These are phyloP conservation scores for Terfezia boudieri DNA, from an alignment of 495 filamentous ascomycete species.

Conservation along the genomic window DNA sequence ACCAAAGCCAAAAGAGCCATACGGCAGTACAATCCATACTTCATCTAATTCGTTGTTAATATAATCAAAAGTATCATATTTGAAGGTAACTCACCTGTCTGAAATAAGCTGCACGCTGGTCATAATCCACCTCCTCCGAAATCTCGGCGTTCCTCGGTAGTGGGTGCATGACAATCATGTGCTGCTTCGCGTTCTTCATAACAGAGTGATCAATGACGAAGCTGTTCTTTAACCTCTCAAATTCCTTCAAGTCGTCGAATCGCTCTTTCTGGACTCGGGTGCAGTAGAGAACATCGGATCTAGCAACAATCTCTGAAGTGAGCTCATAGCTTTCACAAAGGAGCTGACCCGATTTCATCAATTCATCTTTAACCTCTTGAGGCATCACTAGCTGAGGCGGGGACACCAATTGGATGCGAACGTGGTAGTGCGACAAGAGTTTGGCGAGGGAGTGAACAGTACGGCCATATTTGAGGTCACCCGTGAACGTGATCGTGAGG, in stretches of 20 bases:
- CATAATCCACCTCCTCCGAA: slow-evolving; percentile 86
- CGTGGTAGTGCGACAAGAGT: slow-evolving; percentile 82
- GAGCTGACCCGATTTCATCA: slow-evolving; percentile 52
- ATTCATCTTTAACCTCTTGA: slow-evolving; percentile 40
- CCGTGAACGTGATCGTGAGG: slow-evolving; percentile 83
- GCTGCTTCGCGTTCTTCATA: slow-evolving; percentile 74
- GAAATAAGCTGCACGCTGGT: slow-evolving; percentile 92
- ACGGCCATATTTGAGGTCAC: slow-evolving; percentile 78
- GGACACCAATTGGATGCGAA: slow-evolving; percentile 74
- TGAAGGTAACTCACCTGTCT: slow-evolving; percentile 56
- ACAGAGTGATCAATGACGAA: slow-evolving; percentile 76
- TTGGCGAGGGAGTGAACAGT: slow-evolving; percentile 88
- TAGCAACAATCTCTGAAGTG: slow-evolving; percentile 61
- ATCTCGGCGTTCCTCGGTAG: slow-evolving; percentile 84
- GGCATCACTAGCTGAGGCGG: slow-evolving; percentile 62
- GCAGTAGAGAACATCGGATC: slow-evolving; percentile 81
- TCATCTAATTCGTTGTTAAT: slow-evolving; percentile 51
- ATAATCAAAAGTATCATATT: background rate
- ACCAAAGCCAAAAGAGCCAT: slow-evolving; percentile 92
- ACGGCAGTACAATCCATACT: slow-evolving; percentile 88
- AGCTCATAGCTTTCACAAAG: slow-evolving; percentile 49
- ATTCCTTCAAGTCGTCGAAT: slow-evolving; percentile 55
- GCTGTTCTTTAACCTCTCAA: slow-evolving; percentile 65
- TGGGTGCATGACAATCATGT: slow-evolving; percentile 88
- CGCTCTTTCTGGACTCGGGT: slow-evolving; percentile 92